Evolutionary conservation across 2,329 filamentous ascomycete genomes (phyloP), one percentile per base, ranked within the genome.

Genomic region (Scleromitrula shiraiana): DNA sequence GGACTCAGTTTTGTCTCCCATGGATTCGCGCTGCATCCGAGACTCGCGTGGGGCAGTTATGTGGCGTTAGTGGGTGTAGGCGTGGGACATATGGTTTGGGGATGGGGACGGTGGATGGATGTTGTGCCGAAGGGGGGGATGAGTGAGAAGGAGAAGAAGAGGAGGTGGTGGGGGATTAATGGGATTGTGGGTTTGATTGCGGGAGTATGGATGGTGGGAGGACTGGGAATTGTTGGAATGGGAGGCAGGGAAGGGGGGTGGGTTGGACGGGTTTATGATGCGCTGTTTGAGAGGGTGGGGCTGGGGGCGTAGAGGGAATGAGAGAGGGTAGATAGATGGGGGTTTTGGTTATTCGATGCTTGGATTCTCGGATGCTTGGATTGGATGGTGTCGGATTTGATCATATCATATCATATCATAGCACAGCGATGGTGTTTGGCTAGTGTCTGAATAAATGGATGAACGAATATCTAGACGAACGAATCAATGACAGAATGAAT

Each of bases 1-100:
- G 86, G 87, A 0, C 70, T 97, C 10, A 82, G 80, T 10, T 97
- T 86, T 64, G 82, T 96, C 7, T 80, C 83, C 10, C 90, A 97
- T 67, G 88, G 87, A 2, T 93, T 96, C 62, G 81, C 85, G 24
- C 75, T 78, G 12, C 83, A 87, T 59, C 81, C 83, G 0, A 56
- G 74, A 2, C 64, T 83, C 7, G 79, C 85, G n/a, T 84, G 80
- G 64, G 57, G 75, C 1, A 82, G 84, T 1, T 95, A 94, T 64
- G 60, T 71, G 1, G 74, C 80, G 2, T 71, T 96, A 41, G 70
- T 95, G 6, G 70, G 70, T 14, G 67, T 83, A 0, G 85, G 81
- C 0, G 81, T 78, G 20, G 86, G 82, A 51, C 90, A 96, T 68
- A 81, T 90, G 64, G 78, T 86, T 7, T 94, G 88, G 79, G 90